Evolutionary conservation across 1,284 basidiomycete species (phyloP), one percentile per base, ranked within the genome.

Genomic region (Naganishia sp.): DNA sequence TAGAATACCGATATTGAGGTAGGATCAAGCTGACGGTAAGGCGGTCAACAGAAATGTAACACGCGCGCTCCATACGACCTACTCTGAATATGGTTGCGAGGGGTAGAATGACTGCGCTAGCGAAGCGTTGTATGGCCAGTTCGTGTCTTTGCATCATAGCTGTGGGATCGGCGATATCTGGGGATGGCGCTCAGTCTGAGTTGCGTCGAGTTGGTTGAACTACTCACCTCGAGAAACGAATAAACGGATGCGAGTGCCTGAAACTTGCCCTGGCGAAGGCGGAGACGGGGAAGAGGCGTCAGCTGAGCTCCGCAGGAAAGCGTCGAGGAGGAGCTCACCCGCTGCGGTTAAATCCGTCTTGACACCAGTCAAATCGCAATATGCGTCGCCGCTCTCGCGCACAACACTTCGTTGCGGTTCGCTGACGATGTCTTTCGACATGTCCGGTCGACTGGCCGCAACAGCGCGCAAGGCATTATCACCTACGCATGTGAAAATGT

Each of bases 1-100:
- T 88, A 89, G 77, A 97, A 98, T 2, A 99, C 84, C 73, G 94
- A 90, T 70, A 98, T 74, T 64, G 88, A 89, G 0, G 85, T 81
- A 18, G 86, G 81, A 11, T 72, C 63, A 21, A 78, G 74, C 76
- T 78, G 67, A 39, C 6, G 18, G 11, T 9, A 28, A 28, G 25
- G 39, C 48, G 33, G 13, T 39, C 10, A 31, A 10, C 36, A 39
- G 13, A 39, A 39, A 3, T 10, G 36, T 39, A 39, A 39, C 13
- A 39, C 9, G 36, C 7, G 3, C 36, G 6, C 2, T 39, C 10
- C 7, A 39, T 39, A 36, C 76, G 13, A 69, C 74, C 44, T 54
- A 79, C 77, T 56, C 74, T 66, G 68, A 75, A 80, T 0, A 78
- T 71, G 10, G 53, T 16, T 2, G 73, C 75, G 4, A 80, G 71